Conservation (phyloP, 306 rosid genomes). For the Quercus robur region DNA sequence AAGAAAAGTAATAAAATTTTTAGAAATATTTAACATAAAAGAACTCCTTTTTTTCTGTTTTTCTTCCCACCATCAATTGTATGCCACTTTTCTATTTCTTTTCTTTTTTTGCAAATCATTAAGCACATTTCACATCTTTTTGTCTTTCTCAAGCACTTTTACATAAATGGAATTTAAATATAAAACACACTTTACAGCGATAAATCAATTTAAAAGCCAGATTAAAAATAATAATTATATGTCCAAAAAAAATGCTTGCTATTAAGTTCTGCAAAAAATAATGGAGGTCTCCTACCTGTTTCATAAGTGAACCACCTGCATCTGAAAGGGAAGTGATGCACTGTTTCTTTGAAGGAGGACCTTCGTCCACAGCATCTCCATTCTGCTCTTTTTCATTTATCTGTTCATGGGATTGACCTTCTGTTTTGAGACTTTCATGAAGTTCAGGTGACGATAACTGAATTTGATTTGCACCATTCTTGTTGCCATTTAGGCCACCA, state of each 20-base stretch:
- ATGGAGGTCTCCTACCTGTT: conserved; percentile 48
- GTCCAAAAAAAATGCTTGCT: not conserved
- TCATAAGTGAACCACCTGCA: conserved; percentile 71
- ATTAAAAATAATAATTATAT: not conserved
- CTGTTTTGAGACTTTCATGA: conserved; percentile 42
- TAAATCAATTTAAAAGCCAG: not conserved
- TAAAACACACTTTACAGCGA: not conserved
- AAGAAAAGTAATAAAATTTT: conserved; percentile 2
- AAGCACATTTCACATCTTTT: conserved; percentile 4
- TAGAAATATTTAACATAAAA: not conserved
- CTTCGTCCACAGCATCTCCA: conserved; percentile 52
- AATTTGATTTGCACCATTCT: conserved; percentile 37
- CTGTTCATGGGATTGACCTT: conserved; percentile 43
- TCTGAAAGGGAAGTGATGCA: conserved; percentile 45
- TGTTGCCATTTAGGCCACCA: conserved; percentile 28
- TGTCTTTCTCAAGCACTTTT: conserved; percentile 16
- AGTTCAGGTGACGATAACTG: conserved; percentile 36
- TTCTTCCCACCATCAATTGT: not conserved
- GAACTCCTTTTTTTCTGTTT: not conserved
- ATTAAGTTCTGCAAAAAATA: conserved; percentile 1
- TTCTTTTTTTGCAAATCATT: not conserved
- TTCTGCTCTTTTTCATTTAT: conserved; percentile 42
- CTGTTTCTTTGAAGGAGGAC: conserved; percentile 61
- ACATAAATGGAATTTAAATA: not conserved
- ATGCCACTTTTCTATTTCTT: not conserved